Evolutionary conservation across 2,329 filamentous ascomycete species (phyloP).

Genomic region (Delphinella strobiligena): DNA sequence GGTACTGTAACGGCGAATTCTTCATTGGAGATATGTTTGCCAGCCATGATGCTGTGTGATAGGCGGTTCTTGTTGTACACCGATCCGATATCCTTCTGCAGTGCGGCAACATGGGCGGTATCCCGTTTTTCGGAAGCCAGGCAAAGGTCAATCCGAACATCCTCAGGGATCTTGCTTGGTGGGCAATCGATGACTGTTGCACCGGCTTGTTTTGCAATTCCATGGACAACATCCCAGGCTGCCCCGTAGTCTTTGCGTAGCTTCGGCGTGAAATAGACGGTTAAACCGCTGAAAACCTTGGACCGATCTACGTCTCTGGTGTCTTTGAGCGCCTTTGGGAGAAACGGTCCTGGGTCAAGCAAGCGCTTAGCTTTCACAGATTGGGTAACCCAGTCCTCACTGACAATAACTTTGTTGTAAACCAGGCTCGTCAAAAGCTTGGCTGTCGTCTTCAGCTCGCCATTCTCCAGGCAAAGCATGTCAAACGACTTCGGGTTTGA

Average conservation of each 20-base stretch:
- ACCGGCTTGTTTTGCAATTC: constrained; percentile 2
- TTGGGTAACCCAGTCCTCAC: constrained; percentile 2
- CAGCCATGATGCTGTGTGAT: constrained; percentile 1
- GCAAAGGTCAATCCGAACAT: not conserved
- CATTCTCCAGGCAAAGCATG: constrained; percentile 2
- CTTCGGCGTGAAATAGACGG: constrained; percentile 3
- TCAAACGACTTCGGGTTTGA: not conserved
- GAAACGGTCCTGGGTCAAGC: not conserved
- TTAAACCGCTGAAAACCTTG: not conserved
- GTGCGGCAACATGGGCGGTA: not conserved
- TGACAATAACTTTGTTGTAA: constrained; percentile 3
- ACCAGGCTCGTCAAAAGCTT: constrained; percentile 4
- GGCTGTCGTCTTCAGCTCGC: constrained; percentile 2
- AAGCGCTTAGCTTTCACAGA: not conserved
- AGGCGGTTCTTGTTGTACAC: constrained; percentile 5
- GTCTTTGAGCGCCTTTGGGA: constrained; percentile 1
- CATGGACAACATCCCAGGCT: constrained; percentile 3
- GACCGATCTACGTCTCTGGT: not conserved
- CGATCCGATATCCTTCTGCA: not conserved
- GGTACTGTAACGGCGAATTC: not conserved
- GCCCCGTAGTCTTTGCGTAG: constrained; percentile 1
- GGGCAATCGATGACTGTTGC: not conserved
- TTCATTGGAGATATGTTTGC: not conserved
- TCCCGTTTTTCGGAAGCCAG: constrained; percentile 3
- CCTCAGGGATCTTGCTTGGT: not conserved